phyloP scores from a whole-genome alignment of 352 stramenopile genomes.

The Aphanomyces stellatus region DNA sequence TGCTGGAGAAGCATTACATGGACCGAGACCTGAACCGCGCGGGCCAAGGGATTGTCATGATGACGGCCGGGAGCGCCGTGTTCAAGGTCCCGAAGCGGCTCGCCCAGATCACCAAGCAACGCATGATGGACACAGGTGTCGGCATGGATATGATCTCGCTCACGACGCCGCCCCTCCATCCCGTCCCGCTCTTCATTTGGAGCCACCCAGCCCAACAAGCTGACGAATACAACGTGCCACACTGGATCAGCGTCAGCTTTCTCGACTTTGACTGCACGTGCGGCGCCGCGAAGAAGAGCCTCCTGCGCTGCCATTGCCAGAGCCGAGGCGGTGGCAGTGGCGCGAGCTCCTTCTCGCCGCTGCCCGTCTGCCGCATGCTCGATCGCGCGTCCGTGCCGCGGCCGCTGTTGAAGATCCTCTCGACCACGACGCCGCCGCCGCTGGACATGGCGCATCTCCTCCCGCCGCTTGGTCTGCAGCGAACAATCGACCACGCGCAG shows the following conservation, averaged over 20 bases:
- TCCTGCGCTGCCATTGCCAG: conserved; percentile 40
- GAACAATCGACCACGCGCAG: neutral
- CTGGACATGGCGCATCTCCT: neutral
- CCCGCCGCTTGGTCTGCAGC: neutral
- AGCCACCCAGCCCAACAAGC: neutral
- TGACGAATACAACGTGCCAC: conserved; percentile 83
- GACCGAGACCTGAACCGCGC: conserved; percentile 93
- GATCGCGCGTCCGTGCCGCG: conserved; percentile 50
- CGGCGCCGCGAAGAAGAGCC: conserved; percentile 15
- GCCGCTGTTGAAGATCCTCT: conserved; percentile 44
- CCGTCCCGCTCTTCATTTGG: conserved; percentile 97
- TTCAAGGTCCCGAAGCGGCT: conserved; percentile 93
- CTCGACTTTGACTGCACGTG: conserved; percentile 72
- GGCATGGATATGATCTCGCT: conserved; percentile 97
- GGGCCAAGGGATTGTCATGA: conserved; percentile 94
- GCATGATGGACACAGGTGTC: conserved; percentile 99
- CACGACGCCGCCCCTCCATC: conserved; percentile 91
- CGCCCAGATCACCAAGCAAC: conserved; percentile 93
- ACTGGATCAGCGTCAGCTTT: conserved; percentile 91
- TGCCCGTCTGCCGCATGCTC: conserved; percentile 70
- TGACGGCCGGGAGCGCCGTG: conserved; percentile 93
- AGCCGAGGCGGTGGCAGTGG: conserved; percentile 24
- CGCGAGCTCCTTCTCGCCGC: conserved; percentile 32
- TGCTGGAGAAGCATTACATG: conserved; percentile 98
- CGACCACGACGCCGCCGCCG: neutral